Percentiles rank a stretch among this genome's conserved stretches.
Conservation (phyloP, 2,329 filamentous ascomycete species). For the Fusarium sp. region DNA sequence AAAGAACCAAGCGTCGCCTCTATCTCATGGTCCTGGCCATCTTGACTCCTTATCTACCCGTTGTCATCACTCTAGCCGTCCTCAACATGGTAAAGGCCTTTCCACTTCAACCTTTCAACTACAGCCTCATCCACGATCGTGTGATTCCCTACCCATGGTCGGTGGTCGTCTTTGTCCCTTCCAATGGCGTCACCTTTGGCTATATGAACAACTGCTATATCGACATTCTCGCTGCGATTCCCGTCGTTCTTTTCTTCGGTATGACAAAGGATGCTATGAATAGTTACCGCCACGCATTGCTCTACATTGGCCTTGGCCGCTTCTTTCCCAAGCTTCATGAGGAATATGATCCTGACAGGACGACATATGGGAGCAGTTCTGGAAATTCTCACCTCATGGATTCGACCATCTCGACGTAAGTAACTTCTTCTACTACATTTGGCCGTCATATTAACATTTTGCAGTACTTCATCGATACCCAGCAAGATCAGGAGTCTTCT, state of each 20-base stretch:
- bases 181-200: constrained; percentile 54
- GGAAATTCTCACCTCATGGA: constrained; percentile 40
- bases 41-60: constrained; percentile 64
- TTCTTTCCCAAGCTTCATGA: constrained; percentile 58
- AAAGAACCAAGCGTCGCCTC: constrained; percentile 64
- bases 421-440: not conserved
- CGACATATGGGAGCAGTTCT: constrained; percentile 34
- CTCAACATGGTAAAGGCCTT: constrained; percentile 55
- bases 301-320: constrained; percentile 58
- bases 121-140: constrained; percentile 57
- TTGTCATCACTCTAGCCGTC: constrained; percentile 58
- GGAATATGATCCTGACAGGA: constrained; percentile 56
- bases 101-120: constrained; percentile 55
- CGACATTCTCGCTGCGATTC: constrained; percentile 59
- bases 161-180: constrained; percentile 61
- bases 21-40: constrained; percentile 68
- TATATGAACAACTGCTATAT: constrained; percentile 64
- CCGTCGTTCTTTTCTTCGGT: constrained; percentile 68
- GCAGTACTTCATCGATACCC: constrained; percentile 30
- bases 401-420: constrained; percentile 44
- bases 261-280: constrained; percentile 66
- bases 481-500: constrained; percentile 41
- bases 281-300: constrained; percentile 58
- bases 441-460: not conserved
- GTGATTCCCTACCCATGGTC: constrained; percentile 58